Conservation (phyloP, 1,139 yeast genomes). For the Pichia sp. region DNA sequence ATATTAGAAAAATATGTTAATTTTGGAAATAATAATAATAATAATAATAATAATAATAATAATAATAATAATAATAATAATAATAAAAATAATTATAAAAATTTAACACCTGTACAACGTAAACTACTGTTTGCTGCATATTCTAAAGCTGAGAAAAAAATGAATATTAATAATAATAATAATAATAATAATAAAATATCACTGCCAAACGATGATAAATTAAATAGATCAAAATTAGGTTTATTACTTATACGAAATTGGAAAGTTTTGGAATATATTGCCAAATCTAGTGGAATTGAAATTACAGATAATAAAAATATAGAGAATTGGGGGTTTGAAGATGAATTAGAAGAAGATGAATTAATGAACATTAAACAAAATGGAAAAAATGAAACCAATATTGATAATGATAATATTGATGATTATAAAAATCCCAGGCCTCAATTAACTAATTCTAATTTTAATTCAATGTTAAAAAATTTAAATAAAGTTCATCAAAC, state of each 20-base stretch:
- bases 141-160: conserved; percentile 3
- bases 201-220: background rate
- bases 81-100: no score
- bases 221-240: conserved; percentile 3
- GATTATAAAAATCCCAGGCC: background rate
- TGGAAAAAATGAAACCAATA: background rate
- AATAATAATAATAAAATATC: no score
- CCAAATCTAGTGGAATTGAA: conserved; percentile 3
- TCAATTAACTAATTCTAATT: background rate
- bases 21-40: background rate
- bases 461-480: conserved; percentile 15
- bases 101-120: conserved; percentile 1
- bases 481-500: conserved; percentile 20
- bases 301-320: background rate
- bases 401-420: no score
- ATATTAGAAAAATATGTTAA: conserved; percentile 7
- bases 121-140: conserved; percentile 3
- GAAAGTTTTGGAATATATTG: conserved; percentile 9
- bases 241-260: conserved; percentile 11
- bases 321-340: conserved; percentile 2
- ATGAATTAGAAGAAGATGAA: conserved; percentile 1
- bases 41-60: no score
- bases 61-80: no score
- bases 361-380: no score
- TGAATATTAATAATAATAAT: background rate